Evolutionary conservation across 2,329 filamentous ascomycete species (phyloP).

Genomic region (Monosporascus sp.): DNA sequence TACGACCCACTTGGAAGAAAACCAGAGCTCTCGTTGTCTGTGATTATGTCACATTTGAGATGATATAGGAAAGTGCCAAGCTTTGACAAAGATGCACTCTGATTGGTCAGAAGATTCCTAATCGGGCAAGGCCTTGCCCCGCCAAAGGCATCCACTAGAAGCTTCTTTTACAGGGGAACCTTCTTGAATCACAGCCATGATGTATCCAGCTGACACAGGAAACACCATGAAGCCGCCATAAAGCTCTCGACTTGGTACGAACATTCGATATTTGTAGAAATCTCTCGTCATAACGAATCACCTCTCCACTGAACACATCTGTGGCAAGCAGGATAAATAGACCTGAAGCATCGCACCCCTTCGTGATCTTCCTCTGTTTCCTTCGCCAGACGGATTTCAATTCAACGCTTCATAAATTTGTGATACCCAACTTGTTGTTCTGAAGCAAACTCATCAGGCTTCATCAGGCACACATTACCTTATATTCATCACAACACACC

Average conservation of each 20-base stretch:
- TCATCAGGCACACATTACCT: slow-evolving; percentile 2
- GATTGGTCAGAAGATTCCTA: not conserved
- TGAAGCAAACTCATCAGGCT: slow-evolving; percentile 4
- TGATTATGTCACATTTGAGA: not conserved
- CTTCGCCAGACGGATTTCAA: not conserved
- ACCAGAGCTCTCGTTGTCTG: not conserved
- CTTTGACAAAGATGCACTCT: not conserved
- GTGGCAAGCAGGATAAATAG: not conserved
- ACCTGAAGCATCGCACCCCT: not conserved
- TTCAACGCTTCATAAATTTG: not conserved
- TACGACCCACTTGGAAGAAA: not conserved
- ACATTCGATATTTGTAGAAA: not conserved
- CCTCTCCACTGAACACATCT: not conserved
- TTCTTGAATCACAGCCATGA: not conserved
- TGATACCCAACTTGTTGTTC: not conserved
- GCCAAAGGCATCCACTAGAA: not conserved
- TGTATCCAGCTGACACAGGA: not conserved
- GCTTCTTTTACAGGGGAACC: not conserved
- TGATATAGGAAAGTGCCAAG: not conserved
- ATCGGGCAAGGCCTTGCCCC: not conserved
- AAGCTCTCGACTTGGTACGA: not conserved
- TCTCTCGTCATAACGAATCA: not conserved
- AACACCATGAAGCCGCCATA: not conserved
- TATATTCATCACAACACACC: slow-evolving; percentile 9
- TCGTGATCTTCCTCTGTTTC: not conserved